phyloP scores from a whole-genome alignment of 441 rosid genomes.

The Arabidopsis lyrata region DNA sequence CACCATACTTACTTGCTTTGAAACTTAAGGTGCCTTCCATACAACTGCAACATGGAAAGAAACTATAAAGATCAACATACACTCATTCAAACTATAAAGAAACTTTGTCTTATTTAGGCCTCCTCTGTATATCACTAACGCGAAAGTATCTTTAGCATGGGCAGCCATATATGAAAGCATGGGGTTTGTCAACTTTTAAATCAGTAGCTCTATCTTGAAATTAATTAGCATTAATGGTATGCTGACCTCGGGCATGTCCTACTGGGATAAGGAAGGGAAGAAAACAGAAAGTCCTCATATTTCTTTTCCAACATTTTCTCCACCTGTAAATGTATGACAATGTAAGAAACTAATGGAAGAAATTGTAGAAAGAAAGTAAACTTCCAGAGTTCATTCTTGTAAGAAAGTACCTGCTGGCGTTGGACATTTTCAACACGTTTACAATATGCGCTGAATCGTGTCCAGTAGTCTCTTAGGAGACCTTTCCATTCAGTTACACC shows the following conservation, averaged over 20 bases:
- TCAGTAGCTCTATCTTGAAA: constrained; percentile 18
- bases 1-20: constrained; percentile 86
- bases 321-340: constrained; percentile 63
- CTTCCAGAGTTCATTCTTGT: constrained; percentile 29
- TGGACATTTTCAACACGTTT: constrained; percentile 67
- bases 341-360: constrained; percentile 12
- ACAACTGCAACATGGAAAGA: constrained; percentile 71
- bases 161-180: constrained; percentile 8
- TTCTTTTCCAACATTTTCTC: constrained; percentile 95
- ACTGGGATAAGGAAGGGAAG: constrained; percentile 75
- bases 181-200: constrained; percentile 15
- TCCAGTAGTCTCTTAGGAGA: constrained; percentile 93
- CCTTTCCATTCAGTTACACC: constrained; percentile 99
- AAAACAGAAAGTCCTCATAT: constrained; percentile 79
- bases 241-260: constrained; percentile 90
- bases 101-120: not conserved
- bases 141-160: constrained; percentile 18
- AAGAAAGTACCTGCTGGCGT: constrained; percentile 74
- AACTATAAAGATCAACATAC: constrained; percentile 23
- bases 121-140: constrained; percentile 5
- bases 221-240: constrained; percentile 18
- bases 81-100: not conserved
- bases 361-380: constrained; percentile 24
- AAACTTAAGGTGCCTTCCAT: constrained; percentile 84
- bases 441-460: constrained; percentile 89